Evolutionary conservation across 768 basidiomycete genomes (phyloP).

Genomic region (Cystofilobasidium capitatum): DNA sequence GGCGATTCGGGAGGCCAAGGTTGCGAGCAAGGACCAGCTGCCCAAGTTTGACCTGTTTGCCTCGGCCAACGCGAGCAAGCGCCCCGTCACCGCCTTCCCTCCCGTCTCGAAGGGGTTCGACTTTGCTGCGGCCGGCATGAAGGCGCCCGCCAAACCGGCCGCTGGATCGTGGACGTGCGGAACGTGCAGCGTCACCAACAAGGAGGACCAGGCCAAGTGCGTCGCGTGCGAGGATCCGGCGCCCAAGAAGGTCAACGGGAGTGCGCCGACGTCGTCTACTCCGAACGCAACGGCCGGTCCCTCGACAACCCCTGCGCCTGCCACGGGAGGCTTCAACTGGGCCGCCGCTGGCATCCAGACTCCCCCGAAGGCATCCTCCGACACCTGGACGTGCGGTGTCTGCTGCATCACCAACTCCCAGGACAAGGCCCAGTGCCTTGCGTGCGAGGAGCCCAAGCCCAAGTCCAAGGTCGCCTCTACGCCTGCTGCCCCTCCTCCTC

Average conservation of each 20-base stretch:
- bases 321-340: conserved; percentile 19
- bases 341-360: conserved; percentile 17
- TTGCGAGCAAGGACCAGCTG: not conserved
- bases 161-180: conserved; percentile 20
- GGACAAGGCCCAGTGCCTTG: conserved; percentile 10
- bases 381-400: conserved; percentile 16
- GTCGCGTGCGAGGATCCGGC: conserved; percentile 24
- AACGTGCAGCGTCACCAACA: conserved; percentile 4
- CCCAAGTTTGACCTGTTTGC: conserved; percentile 20
- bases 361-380: conserved; percentile 5
- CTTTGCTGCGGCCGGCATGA: conserved; percentile 21
- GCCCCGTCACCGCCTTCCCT: not conserved
- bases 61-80: not conserved
- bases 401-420: conserved; percentile 6
- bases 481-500: not conserved
- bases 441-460: conserved; percentile 23
- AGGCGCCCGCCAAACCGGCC: conserved; percentile 5
- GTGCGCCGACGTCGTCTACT: too few species aligned
- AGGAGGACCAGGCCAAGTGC: conserved; percentile 6
- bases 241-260: conserved; percentile 2
- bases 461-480: not conserved
- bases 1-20: conserved; percentile 12
- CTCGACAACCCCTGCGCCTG: not conserved
- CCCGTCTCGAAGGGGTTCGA: conserved; percentile 11
- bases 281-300: not conserved